These are phyloP conservation scores for Yamadazyma jaroonii DNA, from an alignment of 1,139 yeast genomes.

Conservation along the genomic window DNA sequence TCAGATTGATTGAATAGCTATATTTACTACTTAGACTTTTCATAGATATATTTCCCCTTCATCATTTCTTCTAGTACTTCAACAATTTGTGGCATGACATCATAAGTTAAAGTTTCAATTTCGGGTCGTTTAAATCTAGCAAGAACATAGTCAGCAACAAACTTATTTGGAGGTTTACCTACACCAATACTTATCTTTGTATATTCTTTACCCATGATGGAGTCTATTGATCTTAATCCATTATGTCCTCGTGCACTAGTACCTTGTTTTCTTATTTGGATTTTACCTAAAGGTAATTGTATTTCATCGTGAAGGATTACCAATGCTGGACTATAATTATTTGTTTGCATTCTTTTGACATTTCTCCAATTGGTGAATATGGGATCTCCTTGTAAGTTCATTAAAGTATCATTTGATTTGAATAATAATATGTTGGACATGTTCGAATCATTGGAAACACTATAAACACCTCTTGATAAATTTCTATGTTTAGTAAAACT, in stretches of 20 bases:
- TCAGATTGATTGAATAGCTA: too few species aligned
- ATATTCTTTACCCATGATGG: conserved; percentile 41
- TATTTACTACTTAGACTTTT: neutral
- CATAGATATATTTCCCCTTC: conserved; percentile 25
- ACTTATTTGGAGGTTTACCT: conserved; percentile 54
- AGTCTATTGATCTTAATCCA: conserved; percentile 62
- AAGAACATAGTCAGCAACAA: conserved; percentile 64
- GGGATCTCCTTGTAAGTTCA: conserved; percentile 68
- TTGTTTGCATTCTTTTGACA: conserved; percentile 19
- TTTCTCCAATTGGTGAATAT: conserved; percentile 46
- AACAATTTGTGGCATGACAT: conserved; percentile 38
- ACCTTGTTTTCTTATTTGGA: conserved; percentile 54
- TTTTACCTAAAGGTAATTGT: conserved; percentile 59
- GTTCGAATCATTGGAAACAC: conserved; percentile 17
- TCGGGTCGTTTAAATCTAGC: conserved; percentile 42
- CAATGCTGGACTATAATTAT: conserved; percentile 29
- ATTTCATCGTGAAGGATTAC: conserved; percentile 77
- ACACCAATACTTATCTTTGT: conserved; percentile 69
- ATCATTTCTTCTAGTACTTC: conserved; percentile 33
- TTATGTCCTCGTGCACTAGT: conserved; percentile 76
- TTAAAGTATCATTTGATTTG: conserved; percentile 51
- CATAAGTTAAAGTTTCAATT: conserved; percentile 25
- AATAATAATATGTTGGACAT: conserved; percentile 23
- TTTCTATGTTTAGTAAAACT: conserved; percentile 21
- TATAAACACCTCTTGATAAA: conserved; percentile 17